Conservation (phyloP, 2,329 filamentous ascomycete genomes). For the Diaporthe sp. region DNA sequence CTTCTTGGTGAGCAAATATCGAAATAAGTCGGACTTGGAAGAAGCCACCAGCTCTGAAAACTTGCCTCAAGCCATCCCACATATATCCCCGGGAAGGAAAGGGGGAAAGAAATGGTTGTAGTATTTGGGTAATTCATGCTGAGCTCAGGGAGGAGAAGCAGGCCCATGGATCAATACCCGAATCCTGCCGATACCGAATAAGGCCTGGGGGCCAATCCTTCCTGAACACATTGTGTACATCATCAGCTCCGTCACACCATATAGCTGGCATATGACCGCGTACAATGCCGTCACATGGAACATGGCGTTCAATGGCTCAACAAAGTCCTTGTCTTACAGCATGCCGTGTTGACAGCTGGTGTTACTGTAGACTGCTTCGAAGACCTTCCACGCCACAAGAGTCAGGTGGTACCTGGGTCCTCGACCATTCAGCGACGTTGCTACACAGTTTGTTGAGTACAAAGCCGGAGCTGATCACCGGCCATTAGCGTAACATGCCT, state of each 20-base stretch:
- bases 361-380: neutral
- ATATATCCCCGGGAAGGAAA: too few species aligned
- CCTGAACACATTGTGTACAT: neutral
- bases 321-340: neutral
- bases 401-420: neutral
- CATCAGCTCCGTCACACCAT: neutral
- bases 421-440: neutral
- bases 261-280: neutral
- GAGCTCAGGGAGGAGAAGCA: neutral
- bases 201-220: neutral
- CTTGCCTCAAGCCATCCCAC: too few species aligned
- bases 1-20: too few species aligned
- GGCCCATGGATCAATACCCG: neutral
- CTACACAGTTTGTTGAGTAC: neutral
- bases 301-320: conserved; percentile 15
- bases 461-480: neutral
- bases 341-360: neutral
- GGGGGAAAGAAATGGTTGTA: too few species aligned
- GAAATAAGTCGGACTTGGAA: too few species aligned
- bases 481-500: neutral
- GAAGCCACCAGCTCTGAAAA: too few species aligned
- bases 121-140: neutral
- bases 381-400: neutral
- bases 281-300: conserved; percentile 8
- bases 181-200: neutral